These are phyloP conservation scores for Coemansia sp. DNA, from an alignment of 192 early-diverging fungal species.

Conservation along the genomic window DNA sequence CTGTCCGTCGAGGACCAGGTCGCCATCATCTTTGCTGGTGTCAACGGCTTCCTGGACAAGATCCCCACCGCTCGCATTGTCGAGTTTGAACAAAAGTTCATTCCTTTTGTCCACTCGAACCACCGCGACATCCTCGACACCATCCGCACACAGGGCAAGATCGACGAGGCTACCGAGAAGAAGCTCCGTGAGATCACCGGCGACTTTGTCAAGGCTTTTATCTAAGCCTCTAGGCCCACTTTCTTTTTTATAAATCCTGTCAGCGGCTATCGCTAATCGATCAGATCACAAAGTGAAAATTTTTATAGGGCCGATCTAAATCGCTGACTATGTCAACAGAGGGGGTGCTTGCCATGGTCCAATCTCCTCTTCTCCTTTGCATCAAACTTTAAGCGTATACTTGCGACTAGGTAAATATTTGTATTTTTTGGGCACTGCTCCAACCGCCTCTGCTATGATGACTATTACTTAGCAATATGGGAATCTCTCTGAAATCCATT, in stretches of 20 bases:
- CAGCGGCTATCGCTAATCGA: neutral
- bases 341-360: neutral
- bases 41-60: constrained; percentile 99
- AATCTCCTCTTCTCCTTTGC: neutral
- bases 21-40: constrained; percentile 97
- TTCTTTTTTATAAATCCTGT: constrained; percentile 7
- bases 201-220: constrained; percentile 78
- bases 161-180: constrained; percentile 84
- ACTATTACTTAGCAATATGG: constrained; percentile 19
- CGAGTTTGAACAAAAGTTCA: constrained; percentile 89
- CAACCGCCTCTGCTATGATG: constrained; percentile 1
- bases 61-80: constrained; percentile 90
- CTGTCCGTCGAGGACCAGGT: constrained; percentile 97
- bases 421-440: neutral
- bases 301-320: neutral
- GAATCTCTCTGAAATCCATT: constrained; percentile 28
- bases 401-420: neutral
- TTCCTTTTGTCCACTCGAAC: constrained; percentile 84
- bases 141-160: constrained; percentile 86
- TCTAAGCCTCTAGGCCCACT: constrained; percentile 42
- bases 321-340: neutral
- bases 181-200: constrained; percentile 87
- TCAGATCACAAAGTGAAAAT: constrained; percentile 3
- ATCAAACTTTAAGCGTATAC: neutral
- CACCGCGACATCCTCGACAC: constrained; percentile 83